Evolutionary conservation across 2,329 filamentous ascomycete genomes (phyloP), one percentile per base, ranked within the genome.

Genomic region (Fusarium beomiforme): DNA sequence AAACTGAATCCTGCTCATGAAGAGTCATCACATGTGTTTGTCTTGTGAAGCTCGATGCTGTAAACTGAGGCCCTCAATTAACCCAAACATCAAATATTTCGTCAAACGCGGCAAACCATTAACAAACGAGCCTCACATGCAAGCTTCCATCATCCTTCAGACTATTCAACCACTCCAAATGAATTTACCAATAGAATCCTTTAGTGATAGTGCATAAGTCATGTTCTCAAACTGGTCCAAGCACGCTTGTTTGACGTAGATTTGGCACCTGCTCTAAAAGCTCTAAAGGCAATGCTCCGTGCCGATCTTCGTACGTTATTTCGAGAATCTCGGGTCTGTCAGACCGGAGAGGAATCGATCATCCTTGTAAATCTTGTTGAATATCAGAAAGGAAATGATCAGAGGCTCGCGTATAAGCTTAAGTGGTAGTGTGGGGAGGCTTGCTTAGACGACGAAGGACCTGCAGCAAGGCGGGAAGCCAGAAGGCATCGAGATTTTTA

Each of bases 181-280:
- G 49, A 50, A 39, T 2, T 33, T 59, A 4, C 64, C 64, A 17
- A 59, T 71, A 5, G 33, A 21, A 7, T 10, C 37, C 3, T 49
- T 46, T 3, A 19, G n/a, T 2, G 23, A 58, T 17, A 23, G 29
- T 14, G 31, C 53, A 0, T 36, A 71, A 36, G 29, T 59, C 6
- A 19, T 23, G 9, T 54, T 69, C n/a, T 65, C 69, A 19, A 66
- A 71, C 24, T 71, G 64, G 50, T 46, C 55, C 34, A 71, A 69
- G 64, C 54, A 21, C 46, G 50, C 19, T 34, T 69, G 16, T 71
- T 69, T 56, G 54, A 59, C 12, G 33, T 71, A 19, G 56, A 71
- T 42, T 71, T 70, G 47, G 39, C 56, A 19, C 53, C 49, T 12
- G 36, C 64, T 17, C 56, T 13, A 9, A 57, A 57, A 16, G 23